These are phyloP conservation scores for Ajuga chamaepitys DNA, from an alignment of 257 asterid genomes.

Conservation along the genomic window DNA sequence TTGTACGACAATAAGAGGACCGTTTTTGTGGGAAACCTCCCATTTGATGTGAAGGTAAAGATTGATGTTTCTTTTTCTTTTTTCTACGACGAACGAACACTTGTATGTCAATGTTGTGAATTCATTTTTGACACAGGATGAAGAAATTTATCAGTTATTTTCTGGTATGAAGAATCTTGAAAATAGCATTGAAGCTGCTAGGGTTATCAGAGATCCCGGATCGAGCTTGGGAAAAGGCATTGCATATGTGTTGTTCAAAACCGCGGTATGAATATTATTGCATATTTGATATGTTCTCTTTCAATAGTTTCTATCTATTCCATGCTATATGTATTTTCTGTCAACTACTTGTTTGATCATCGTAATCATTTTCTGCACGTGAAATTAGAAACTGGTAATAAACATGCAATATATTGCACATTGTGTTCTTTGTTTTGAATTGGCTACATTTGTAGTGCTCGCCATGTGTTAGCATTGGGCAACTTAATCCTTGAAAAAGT, in stretches of 20 bases:
- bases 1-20: constrained; percentile 81
- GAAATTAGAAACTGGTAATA: no score
- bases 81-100: background rate
- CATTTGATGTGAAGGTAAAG: constrained; percentile 85
- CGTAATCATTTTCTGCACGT: background rate
- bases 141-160: constrained; percentile 79
- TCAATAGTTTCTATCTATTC: background rate
- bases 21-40: constrained; percentile 85
- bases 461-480: background rate
- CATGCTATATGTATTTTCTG: background rate
- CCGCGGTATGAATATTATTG: constrained; percentile 51
- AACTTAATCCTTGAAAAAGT: no score
- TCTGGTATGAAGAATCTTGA: constrained; percentile 59
- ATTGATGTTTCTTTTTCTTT: constrained; percentile 8
- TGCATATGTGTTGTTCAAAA: constrained; percentile 85
- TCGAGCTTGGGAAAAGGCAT: constrained; percentile 93
- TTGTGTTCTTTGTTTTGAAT: background rate
- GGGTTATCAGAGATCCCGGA: constrained; percentile 86
- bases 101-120: background rate
- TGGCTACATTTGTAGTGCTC: background rate
- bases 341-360: background rate
- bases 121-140: constrained; percentile 46
- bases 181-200: constrained; percentile 71
- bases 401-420: no score
- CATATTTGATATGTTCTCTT: background rate